Evolutionary conservation across 2,329 filamentous ascomycete species (phyloP).

Genomic region (Fusarium buxicola): DNA sequence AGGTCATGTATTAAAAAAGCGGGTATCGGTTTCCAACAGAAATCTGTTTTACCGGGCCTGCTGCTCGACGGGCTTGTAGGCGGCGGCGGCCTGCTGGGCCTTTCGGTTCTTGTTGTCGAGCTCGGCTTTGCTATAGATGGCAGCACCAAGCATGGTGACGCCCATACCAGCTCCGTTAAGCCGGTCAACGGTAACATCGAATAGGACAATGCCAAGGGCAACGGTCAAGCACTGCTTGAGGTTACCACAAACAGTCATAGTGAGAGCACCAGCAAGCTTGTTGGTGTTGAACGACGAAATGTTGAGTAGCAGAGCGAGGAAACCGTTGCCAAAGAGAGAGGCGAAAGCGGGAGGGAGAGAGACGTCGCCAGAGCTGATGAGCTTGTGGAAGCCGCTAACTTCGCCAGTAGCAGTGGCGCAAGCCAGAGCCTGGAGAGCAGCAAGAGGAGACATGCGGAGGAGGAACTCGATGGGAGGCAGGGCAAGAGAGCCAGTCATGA

Average conservation of each 20-base stretch:
- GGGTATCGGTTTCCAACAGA: slow-evolving; percentile 24
- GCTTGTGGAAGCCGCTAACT: slow-evolving; percentile 55
- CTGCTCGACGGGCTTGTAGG: slow-evolving; percentile 54
- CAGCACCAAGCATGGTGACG: slow-evolving; percentile 66
- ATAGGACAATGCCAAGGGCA: slow-evolving; percentile 64
- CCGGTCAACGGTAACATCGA: slow-evolving; percentile 61
- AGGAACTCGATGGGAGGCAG: slow-evolving; percentile 70
- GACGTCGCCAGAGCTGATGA: slow-evolving; percentile 51
- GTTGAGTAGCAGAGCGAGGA: slow-evolving; percentile 67
- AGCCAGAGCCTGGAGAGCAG: slow-evolving; percentile 65
- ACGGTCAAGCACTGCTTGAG: slow-evolving; percentile 69
- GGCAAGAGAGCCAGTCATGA: slow-evolving; percentile 70
- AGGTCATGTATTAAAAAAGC: slow-evolving; percentile 45
- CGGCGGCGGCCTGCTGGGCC: slow-evolving; percentile 47
- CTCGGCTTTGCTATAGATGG: slow-evolving; percentile 69
- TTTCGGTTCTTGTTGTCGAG: slow-evolving; percentile 58
- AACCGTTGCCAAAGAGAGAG: slow-evolving; percentile 62
- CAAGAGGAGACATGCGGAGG: slow-evolving; percentile 72
- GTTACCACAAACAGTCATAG: slow-evolving; percentile 70
- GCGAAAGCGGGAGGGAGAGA: slow-evolving; percentile 53
- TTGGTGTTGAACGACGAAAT: slow-evolving; percentile 69
- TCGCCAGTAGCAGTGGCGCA: slow-evolving; percentile 67
- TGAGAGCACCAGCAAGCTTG: slow-evolving; percentile 67
- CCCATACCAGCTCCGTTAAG: slow-evolving; percentile 68
- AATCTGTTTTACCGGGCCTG: slow-evolving; percentile 38